Evolutionary conservation across 805 yeast genomes (phyloP), one percentile per base, ranked within the genome.

Genomic region (Cyberlindnera maritima): DNA sequence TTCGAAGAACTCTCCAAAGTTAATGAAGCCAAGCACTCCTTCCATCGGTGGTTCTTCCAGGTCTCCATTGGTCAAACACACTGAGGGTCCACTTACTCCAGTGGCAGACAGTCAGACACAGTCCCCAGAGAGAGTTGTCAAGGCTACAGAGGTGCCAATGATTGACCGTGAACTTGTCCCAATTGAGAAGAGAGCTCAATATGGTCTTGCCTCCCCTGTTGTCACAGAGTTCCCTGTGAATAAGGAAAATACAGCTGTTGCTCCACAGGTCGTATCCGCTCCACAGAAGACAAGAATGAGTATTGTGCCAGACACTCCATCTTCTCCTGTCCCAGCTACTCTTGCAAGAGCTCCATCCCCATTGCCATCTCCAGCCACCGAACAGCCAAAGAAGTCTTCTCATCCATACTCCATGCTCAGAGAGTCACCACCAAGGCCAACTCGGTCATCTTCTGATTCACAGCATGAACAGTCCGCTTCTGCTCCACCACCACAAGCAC

Each of bases 371-470:
- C 35, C 42, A 25, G 34, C 9, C 7, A 39, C 4, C 13, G 41
- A 25, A 15, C 40, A 29, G 7, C 9, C 21, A 14, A 29, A 21
- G 23, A 43, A 43, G 25, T 12, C 11, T 1, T 26, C 39, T 17
- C 60, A 56, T 43, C 60, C 60, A n/a, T 56, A 56, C 19, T 41
- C 41, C 18, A 19, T 28, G 20, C 40, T 55, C 13, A 54, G 33
- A 26, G 20, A 21, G 9, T 43, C 55, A 26, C 56, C 57, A 31
- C 50, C 58, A 25, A 38, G 23, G 17, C 15, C 28, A 32, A n/a
- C 14, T 17, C 10, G 21, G 25, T 23, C 32, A 4, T 7, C 28
- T 14, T 21, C 14, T 9, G 29, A 36, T 12, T 18, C 25, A 3
- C 25, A 18, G 17, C 7, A 18, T 11, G 28, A 21, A 20, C 3